A percentile compares a stretch with the other conserved stretches of the same genome.
phyloP scores from a whole-genome alignment of 305 asterid species.

The Ilex paraguariensis region DNA sequence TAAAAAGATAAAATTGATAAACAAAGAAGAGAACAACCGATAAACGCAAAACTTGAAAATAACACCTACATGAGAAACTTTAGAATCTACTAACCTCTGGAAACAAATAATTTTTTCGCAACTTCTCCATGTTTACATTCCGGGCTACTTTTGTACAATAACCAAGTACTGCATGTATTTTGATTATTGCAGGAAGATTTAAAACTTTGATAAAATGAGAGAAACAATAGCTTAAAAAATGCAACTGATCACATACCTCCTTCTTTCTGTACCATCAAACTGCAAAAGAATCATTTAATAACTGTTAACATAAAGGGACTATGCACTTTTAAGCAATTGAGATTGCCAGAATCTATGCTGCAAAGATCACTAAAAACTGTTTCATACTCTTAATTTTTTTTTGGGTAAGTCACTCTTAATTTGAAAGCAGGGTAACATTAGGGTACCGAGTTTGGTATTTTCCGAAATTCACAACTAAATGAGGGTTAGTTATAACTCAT shows the following conservation, averaged over 20 bases:
- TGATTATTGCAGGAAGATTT: no score
- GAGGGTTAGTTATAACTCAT: not conserved
- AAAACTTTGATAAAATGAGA: slow-evolving; percentile 6
- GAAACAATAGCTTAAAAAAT: not conserved
- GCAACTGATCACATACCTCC: slow-evolving; percentile 31
- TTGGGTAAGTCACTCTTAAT: no score
- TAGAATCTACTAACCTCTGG: slow-evolving; percentile 60
- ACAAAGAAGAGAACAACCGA: not conserved
- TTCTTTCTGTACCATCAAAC: slow-evolving; percentile 35
- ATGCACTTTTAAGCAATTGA: not conserved
- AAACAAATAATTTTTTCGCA: slow-evolving; percentile 67
- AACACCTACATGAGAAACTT: not conserved
- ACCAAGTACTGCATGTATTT: slow-evolving; percentile 33
- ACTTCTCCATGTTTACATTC: slow-evolving; percentile 64
- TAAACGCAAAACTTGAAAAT: not conserved
- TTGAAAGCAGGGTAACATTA: no score
- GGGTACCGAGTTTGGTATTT: no score
- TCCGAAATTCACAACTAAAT: not conserved
- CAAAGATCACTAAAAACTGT: no score
- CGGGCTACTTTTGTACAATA: slow-evolving; percentile 68
- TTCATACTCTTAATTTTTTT: no score
- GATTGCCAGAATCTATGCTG: no score
- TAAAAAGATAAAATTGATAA: not conserved
- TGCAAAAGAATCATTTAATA: slow-evolving; percentile 30
- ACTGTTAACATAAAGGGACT: slow-evolving; percentile 3